Evolutionary conservation across 805 yeast genomes (phyloP), one percentile per base, ranked within the genome.

Genomic region (Ogataea sp.): DNA sequence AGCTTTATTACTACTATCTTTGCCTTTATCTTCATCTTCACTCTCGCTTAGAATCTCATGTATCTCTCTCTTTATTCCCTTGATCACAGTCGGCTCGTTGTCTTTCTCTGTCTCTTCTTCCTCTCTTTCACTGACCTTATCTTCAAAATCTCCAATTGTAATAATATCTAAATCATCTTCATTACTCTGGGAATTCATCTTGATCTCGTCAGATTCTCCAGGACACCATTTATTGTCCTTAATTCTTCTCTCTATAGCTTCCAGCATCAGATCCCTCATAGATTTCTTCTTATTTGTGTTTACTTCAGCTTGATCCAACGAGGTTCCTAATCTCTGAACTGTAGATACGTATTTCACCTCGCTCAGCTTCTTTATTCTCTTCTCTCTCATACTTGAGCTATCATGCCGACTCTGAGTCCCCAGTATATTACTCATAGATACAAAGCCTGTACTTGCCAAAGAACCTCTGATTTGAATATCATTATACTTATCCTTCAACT

Each of bases 161-260:
- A 60, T 47, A 3, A 67, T 50, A 1, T 62, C 67, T 24, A 73
- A 49, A 4, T 75, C 82, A n/a, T 63, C 64, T 25, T 65, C 68
- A 2, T 52, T 49, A 1, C 13, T 20, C 0, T 78, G 76, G 17
- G 62, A 61, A 3, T 61, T 62, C 6, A 52, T 62, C 9, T 49
- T 48, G 9, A 44, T 51, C 2, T 46, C 49, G 7, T 44, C 52
- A 40, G 39, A 48, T 16, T 41, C 50, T 13, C 39, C 51, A 13
- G 51, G 43, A 43, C 83, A 78, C 65, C 71, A 67, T 42, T 69
- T 71, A 3, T 64, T 53, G 52, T 77, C 84, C n/a, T 61, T 57
- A 16, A 65, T 53, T 34, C 93, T 61, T 40, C 79, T 58, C 43
- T 80, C 80, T 0, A 86, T 80, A 1, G 94, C 93, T 42, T 67